Base-by-base conservation (phyloP, 2,329 filamentous ascomycete genomes). In the Monilinia fructicola region DNA sequence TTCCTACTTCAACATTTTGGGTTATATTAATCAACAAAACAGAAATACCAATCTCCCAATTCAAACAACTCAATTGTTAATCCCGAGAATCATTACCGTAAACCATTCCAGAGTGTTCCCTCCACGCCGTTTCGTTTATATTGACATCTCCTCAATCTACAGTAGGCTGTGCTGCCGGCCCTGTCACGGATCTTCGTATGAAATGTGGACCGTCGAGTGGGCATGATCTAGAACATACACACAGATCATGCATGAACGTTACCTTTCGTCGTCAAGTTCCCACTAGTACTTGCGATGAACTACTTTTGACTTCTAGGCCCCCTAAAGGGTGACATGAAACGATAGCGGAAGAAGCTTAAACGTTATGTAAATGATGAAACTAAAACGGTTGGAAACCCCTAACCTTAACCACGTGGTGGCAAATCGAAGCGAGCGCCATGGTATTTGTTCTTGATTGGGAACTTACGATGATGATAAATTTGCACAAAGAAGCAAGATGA, bases 211-310 rank as follows among this genome's bases (percentile, higher is more conserved):
- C 56, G 11, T 14, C 44, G 35, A 18, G 56, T 16, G 12, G 10
- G 1, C 14, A 48, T 48, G 21, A 26, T 46, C 42, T n/a, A 38
- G 7, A 28, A 50, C 21, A 14, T 44, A 21, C 14, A 59, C 42
- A 59, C 56, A 35, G 56, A 48, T 44, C 44, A 60, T 7, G 56
- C 56, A 60, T 50, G 56, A 38, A 23, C 56, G 56, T 60, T 60
- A 38, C n/a, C 44, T 60, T 50, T 60, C 28, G 14, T 2, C 14
- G 44, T 38, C 12, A 50, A 60, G 58, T 50, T 60, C 7, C 28
- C 11, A 60, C n/a, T n/a, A n/a, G n/a, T n/a, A n/a, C 9, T 23
- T 50, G 21, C 48, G 44, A 60, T 50, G 56, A 50, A 50, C 56
- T 50, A 4, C 14, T 38, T 18, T 18, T 38, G 1, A 38, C 3